These are phyloP conservation scores for Podaxis pistillaris DNA, from an alignment of 768 basidiomycete genomes.

Conservation along the genomic window DNA sequence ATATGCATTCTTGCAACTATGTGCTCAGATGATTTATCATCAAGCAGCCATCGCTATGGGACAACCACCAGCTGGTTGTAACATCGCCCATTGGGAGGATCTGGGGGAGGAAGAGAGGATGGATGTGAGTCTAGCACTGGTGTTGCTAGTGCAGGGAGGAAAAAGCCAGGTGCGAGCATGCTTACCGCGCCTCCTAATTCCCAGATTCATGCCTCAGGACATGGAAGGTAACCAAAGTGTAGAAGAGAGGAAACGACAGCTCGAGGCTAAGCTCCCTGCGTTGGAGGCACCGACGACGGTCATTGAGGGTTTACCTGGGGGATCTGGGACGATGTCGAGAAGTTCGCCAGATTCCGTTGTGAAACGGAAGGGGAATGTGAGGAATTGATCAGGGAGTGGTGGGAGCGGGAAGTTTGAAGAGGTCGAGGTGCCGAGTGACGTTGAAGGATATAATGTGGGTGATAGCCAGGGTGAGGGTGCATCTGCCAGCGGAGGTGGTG, in stretches of 20 bases:
- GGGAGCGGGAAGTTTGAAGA: conserved; percentile 59
- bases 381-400: conserved; percentile 37
- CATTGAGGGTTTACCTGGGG: not conserved
- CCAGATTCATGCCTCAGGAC: conserved; percentile 14
- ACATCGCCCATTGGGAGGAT: not conserved
- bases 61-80: conserved; percentile 30
- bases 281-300: too few species aligned
- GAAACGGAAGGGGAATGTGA: conserved; percentile 16
- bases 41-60: conserved; percentile 50
- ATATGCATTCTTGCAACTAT: conserved; percentile 64
- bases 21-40: conserved; percentile 64
- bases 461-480: conserved; percentile 48
- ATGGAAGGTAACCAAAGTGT: conserved; percentile 27
- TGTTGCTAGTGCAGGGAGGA: not conserved
- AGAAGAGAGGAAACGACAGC: conserved; percentile 38
- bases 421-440: conserved; percentile 68
- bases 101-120: conserved; percentile 6
- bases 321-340: conserved; percentile 23
- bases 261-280: too few species aligned
- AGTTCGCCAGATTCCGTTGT: conserved; percentile 40
- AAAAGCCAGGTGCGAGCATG: conserved; percentile 17
- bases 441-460: conserved; percentile 39
- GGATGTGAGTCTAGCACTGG: conserved; percentile 7
- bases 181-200: conserved; percentile 25
- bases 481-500: conserved; percentile 21